Base-by-base conservation (phyloP, 1,284 basidiomycete genomes). In the Cystobasidiaceae sp. region DNA sequence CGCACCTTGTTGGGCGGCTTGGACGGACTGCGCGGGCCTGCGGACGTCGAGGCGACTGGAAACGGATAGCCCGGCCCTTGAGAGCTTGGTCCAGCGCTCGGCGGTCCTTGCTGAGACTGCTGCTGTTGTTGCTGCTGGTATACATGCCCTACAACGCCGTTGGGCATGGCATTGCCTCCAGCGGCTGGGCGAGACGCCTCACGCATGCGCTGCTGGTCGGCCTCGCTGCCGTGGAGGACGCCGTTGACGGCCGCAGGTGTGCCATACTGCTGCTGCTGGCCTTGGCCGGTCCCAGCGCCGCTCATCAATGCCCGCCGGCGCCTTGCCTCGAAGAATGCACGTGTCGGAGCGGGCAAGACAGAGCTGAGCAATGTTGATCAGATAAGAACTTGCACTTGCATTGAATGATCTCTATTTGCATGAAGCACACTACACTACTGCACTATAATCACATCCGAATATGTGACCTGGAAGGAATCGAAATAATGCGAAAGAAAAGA, bases 1-100 rank as follows among this genome's bases (percentile, higher is more conserved):
- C 79, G 77, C 11, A 63, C 51, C 45, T 59, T 59, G 45, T 59
- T 59, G 27, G 56, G 27, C 48, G 51, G 3, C n/a, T n/a, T 37
- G 56, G 43, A 8, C 15, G 45, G 11, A n/a, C 21, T 56, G 54
- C 39, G 21, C 23, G 54, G 54, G 39, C 41, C 45, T 25, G 54
- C 54, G 23, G 54, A 56, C 30, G 54, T 56, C 13, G 56, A 48
- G 27, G 43, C 39, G 21, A 21, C 28, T n/a, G 43, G 56, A 30
- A 19, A 44, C 11, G 19, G 43, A 28, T 59, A 32, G 17, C 19
- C 11, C 30, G 32, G 43, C 23, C 30, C 43, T 9, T 17, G 41
- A 2, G 21, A 17, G 6, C 15, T 41, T 62, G 39, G 8, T 19
- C 7, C n/a, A 17, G 30, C 37, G 21, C 34, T 44, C 8, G 50